Evolutionary conservation across 2,329 filamentous ascomycete genomes (phyloP).

Genomic region (Neonectria sp.): DNA sequence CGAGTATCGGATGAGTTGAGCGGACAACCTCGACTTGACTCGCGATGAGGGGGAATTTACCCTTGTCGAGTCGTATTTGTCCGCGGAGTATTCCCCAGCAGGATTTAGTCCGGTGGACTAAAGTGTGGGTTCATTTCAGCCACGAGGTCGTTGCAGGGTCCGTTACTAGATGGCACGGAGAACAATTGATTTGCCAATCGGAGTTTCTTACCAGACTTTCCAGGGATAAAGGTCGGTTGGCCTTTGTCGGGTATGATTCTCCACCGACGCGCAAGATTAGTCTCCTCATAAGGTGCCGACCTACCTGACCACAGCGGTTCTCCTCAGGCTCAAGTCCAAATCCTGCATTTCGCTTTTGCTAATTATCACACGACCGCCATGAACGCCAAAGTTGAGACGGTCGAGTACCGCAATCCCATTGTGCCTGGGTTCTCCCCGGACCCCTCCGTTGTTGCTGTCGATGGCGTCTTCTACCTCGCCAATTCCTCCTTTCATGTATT

Average conservation of each 20-base stretch:
- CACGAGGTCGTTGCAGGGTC: not conserved
- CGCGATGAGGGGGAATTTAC: not conserved
- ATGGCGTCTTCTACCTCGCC: conserved; percentile 34
- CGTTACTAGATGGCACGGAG: not conserved
- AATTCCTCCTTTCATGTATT: conserved; percentile 37
- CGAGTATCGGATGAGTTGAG: conserved; percentile 34
- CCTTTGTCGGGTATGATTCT: not conserved
- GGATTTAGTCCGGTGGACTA: not conserved
- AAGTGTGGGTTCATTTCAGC: not conserved
- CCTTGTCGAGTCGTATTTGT: conserved; percentile 16
- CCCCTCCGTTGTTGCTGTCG: conserved; percentile 34
- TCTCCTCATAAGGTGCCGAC: conserved; percentile 7
- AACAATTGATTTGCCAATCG: not conserved
- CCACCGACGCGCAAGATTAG: not conserved
- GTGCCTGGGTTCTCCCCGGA: conserved; percentile 33
- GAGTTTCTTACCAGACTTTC: not conserved
- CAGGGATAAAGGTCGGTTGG: not conserved
- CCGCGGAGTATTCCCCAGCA: conserved; percentile 26
- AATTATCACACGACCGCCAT: not conserved
- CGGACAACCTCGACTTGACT: conserved; percentile 5
- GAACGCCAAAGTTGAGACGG: not conserved
- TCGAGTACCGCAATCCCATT: conserved; percentile 27
- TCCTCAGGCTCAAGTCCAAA: not conserved
- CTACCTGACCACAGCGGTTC: not conserved
- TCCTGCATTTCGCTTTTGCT: not conserved